Base-by-base conservation (phyloP, 2,329 filamentous ascomycete species). In the Aquanectria penicillioides region DNA sequence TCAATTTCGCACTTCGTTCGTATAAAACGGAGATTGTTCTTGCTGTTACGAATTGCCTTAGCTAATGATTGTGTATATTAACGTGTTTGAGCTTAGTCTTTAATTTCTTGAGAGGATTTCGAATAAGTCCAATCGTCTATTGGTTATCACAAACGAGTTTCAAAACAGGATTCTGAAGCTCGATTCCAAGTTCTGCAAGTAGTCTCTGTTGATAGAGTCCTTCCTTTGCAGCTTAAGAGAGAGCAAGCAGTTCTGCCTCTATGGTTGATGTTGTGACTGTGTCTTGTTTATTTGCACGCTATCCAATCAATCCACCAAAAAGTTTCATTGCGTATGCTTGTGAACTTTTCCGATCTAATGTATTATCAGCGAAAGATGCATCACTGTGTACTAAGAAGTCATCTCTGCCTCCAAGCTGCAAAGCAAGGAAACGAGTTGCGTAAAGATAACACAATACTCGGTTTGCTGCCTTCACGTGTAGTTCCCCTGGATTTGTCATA, bases 361-460 rank as follows among this genome's bases (percentile, higher is more conserved):
- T 56, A 13, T 56, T 56, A 23, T 56, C n/a, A 17, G 28, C 20
- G 44, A 56, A 56, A 20, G 28, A 56, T 18, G 28, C 9, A 31
- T 52, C 8, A 10, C 37, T 52, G 29, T 20, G 20, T 15, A 48
- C 17, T 2, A 6, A 20, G 6, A 48, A 15, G 4, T 26, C 22
- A 9, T 26, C n/a, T 10, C 22, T 18, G 6, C 28, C 18, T 43
- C 37, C 11, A 5, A 52, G 28, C 10, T n/a, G 6, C 20, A 56
- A 15, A n/a, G 20, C 44, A 29, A 5, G 13, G 18, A 33, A 3
- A 10, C 20, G 26, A 10, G 34, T 50, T 9, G 25, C 6, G 11
- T 22, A 18, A 4, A 50, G 36, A 17, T 57, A 57, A 15, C 46
- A 18, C 5, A 57, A 22, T 5, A 49, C 26, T 15, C 25, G 15